Percentiles rank a stretch among this genome's conserved stretches.
These are phyloP conservation scores for Boletellus deceptivus DNA, from an alignment of 1,284 basidiomycete species.

Conservation along the genomic window DNA sequence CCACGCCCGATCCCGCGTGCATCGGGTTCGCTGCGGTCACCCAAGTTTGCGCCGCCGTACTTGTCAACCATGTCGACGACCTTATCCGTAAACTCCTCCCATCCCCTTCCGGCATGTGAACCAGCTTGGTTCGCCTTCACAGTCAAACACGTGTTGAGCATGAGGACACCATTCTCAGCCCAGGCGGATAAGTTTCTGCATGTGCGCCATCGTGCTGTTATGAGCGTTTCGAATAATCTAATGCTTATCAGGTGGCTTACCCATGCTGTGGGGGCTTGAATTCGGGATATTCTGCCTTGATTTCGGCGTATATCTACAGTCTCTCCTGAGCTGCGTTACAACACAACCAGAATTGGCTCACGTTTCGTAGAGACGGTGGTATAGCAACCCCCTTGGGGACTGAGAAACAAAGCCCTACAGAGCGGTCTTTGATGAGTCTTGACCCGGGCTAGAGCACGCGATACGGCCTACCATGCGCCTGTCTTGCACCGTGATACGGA, in stretches of 20 bases:
- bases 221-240: constrained; percentile 14
- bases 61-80: constrained; percentile 67
- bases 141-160: constrained; percentile 90
- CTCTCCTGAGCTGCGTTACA: constrained; percentile 10
- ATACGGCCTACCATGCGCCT: constrained; percentile 62
- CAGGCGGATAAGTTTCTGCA: constrained; percentile 73
- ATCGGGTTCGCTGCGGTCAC: constrained; percentile 38
- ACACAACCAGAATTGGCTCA: constrained; percentile 34
- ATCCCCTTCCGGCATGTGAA: constrained; percentile 84
- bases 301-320: constrained; percentile 82
- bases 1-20: constrained; percentile 60
- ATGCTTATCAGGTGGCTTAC: constrained; percentile 46
- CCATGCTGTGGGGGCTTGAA: constrained; percentile 85
- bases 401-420: constrained; percentile 78
- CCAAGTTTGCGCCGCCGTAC: constrained; percentile 75
- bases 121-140: constrained; percentile 74
- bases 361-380: constrained; percentile 82
- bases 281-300: constrained; percentile 76
- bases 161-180: constrained; percentile 87
- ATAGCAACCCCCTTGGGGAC: constrained; percentile 71
- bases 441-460: constrained; percentile 4
- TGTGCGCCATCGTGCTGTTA: constrained; percentile 7
- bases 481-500: constrained; percentile 66
- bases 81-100: constrained; percentile 83
- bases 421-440: constrained; percentile 11